Conservation (phyloP, 495 filamentous ascomycete genomes). For the Chaetomium cochliodes region DNA sequence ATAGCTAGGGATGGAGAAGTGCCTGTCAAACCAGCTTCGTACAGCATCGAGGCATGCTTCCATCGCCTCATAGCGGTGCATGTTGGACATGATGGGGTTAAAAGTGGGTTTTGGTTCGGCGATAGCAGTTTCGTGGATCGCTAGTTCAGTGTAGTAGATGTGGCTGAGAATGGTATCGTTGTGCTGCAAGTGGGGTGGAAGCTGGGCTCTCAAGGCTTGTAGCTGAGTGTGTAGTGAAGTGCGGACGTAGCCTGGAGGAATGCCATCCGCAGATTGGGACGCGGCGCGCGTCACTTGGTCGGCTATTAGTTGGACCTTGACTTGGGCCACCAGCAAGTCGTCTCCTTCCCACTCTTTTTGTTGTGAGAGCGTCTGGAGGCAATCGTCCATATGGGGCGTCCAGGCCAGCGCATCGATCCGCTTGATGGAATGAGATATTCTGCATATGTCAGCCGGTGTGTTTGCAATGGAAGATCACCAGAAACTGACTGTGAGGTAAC, state of each 20-base stretch:
- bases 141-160: constrained; percentile 43
- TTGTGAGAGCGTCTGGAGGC: constrained; percentile 45
- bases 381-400: constrained; percentile 55
- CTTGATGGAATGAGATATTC: constrained; percentile 40
- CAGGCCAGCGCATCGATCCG: constrained; percentile 49
- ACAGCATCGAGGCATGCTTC: constrained; percentile 30
- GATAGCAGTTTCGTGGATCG: constrained; percentile 45
- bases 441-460: constrained; percentile 17
- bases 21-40: constrained; percentile 30
- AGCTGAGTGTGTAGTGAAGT: constrained; percentile 48
- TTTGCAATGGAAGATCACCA: background rate
- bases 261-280: constrained; percentile 36
- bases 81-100: constrained; percentile 25
- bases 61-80: constrained; percentile 34
- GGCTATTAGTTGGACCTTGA: constrained; percentile 38
- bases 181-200: constrained; percentile 38
- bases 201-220: constrained; percentile 37
- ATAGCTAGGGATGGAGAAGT: constrained; percentile 33
- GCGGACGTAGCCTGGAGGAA: constrained; percentile 42
- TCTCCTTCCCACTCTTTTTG: constrained; percentile 51
- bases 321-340: constrained; percentile 49
- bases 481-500: constrained; percentile 50
- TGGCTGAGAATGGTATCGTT: constrained; percentile 42
- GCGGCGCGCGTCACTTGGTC: constrained; percentile 33
- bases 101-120: constrained; percentile 22